Evolutionary conservation across 805 yeast species (phyloP), one percentile per base, ranked within the genome.

Genomic region (Lipomyces japonicus): DNA sequence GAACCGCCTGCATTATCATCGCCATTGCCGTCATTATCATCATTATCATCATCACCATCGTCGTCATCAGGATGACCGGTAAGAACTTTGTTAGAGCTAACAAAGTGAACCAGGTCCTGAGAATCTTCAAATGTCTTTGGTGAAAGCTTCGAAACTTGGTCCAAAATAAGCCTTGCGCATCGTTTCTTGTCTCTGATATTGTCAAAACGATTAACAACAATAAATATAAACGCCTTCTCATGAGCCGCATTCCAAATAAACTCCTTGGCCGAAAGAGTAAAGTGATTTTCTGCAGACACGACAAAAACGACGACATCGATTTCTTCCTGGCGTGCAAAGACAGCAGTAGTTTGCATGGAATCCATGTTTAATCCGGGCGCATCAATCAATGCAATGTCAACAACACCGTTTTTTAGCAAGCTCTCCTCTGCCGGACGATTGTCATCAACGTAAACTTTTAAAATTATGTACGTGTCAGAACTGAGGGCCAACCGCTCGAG

Each of bases 331-430:
- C 97, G 79, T 1, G 96, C 84, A 65, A 91, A 90, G 0, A 93
- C 89, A 63, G 91, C 95, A 1, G 96, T 86, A 0, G 99, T 93
- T 65, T 88, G 96, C 61, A 84, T 84, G 3, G 93, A 86, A 62
- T 91, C 97, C 75, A 89, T 76, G 65, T 93, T 93, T 49, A 93
- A 74, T 0, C 99, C 99, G 0, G 99, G 99, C 0, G 97, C 97
- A 70, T 93, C 99, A 46, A 93, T 93, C 53, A 93, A 73, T 22
- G 90, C 80, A 50, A 93, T 89, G 63, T 93, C 97, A 36, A 91
- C 87, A 7, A 88, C 85, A 2, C 97, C 97, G 66, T 93, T 93
- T 52, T 82, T 78, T 51, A 93, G 71, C 46, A 93, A 70, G 60
- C 95, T 84, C 59, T 79, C 79, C 40, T 80, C 80, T 1, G 78